A percentile compares a stretch with the other conserved stretches of the same genome.
Evolutionary conservation across 305 asterid genomes (phyloP).

Genomic region (Stenogyne calaminthoides): DNA sequence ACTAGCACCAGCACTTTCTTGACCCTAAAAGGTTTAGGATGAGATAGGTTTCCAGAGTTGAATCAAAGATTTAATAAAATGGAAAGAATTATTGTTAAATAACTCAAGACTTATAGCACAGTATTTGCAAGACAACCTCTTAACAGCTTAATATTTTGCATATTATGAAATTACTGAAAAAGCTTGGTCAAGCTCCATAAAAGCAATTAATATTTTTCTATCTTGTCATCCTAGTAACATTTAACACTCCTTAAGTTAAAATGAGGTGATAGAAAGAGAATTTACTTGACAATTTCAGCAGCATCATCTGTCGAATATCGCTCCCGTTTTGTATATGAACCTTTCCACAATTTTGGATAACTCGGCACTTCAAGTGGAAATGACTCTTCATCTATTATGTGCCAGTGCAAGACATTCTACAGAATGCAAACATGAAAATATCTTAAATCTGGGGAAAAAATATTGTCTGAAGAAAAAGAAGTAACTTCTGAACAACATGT

Average conservation of each 20-base stretch:
- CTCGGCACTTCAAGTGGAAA: conserved; percentile 95
- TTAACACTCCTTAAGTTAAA: conserved; percentile 16
- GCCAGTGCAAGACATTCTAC: conserved; percentile 98
- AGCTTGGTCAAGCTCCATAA: neutral
- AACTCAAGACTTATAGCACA: conserved; percentile 1
- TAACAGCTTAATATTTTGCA: neutral
- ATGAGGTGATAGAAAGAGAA: conserved; percentile 26
- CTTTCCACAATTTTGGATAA: conserved; percentile 90
- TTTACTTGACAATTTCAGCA: conserved; percentile 75
- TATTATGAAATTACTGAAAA: conserved; percentile 2
- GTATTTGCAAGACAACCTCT: conserved; percentile 12
- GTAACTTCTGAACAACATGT: conserved; percentile 26
- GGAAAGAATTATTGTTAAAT: neutral
- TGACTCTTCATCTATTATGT: conserved; percentile 93
- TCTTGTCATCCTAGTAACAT: conserved; percentile 5
- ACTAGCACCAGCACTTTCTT: conserved; percentile 21
- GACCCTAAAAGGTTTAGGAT: neutral
- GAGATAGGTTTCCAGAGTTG: conserved; percentile 10
- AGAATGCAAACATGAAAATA: conserved; percentile 48
- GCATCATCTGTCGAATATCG: conserved; percentile 88
- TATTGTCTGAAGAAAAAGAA: conserved; percentile 27
- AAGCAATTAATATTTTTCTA: conserved; percentile 2
- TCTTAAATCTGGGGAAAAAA: conserved; percentile 19
- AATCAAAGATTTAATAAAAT: conserved; percentile 4
- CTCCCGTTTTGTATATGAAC: conserved; percentile 87